phyloP scores from a whole-genome alignment of 108 stramenopile species.

The Fragilaria crotonensis region DNA sequence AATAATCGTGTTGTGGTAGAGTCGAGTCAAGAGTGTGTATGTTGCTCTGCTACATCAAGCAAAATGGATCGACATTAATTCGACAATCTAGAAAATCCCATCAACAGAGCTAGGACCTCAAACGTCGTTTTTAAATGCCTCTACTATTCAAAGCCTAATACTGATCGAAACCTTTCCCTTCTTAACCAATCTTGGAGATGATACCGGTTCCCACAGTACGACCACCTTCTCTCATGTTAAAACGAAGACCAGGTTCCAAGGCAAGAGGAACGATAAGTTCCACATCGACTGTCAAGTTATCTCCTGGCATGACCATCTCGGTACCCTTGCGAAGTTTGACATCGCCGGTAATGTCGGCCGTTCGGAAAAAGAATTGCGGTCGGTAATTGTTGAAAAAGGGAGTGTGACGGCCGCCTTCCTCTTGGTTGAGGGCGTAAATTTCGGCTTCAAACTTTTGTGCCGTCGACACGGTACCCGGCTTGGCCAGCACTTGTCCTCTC shows the following conservation, averaged over 20 bases:
- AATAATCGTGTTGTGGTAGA: too few species aligned
- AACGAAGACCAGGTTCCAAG: slow-evolving; percentile 90
- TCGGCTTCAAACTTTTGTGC: slow-evolving; percentile 94
- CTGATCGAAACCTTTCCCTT: too few species aligned
- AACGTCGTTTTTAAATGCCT: too few species aligned
- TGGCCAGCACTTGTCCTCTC: slow-evolving; percentile 94
- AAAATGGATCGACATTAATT: too few species aligned
- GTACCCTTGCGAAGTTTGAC: slow-evolving; percentile 82
- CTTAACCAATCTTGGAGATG: slow-evolving; percentile 82
- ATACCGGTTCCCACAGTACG: slow-evolving; percentile 98
- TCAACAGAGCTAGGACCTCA: too few species aligned
- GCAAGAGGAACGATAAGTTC: slow-evolving; percentile 91
- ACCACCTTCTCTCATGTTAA: slow-evolving; percentile 98
- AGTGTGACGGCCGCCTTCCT: slow-evolving; percentile 99
- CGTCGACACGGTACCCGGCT: slow-evolving; percentile 76
- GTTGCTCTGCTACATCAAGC: too few species aligned
- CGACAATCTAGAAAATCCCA: too few species aligned
- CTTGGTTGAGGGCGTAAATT: slow-evolving; percentile 93
- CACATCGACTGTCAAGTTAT: slow-evolving; percentile 92
- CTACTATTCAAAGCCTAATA: too few species aligned
- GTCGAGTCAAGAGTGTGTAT: too few species aligned
- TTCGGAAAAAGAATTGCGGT: slow-evolving; percentile 99
- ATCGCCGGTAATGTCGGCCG: slow-evolving; percentile 96
- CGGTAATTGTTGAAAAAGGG: slow-evolving; percentile 98
- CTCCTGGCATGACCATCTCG: slow-evolving; percentile 99